phyloP scores from a whole-genome alignment of 2,329 filamentous ascomycete species.

The Alternaria triticina region DNA sequence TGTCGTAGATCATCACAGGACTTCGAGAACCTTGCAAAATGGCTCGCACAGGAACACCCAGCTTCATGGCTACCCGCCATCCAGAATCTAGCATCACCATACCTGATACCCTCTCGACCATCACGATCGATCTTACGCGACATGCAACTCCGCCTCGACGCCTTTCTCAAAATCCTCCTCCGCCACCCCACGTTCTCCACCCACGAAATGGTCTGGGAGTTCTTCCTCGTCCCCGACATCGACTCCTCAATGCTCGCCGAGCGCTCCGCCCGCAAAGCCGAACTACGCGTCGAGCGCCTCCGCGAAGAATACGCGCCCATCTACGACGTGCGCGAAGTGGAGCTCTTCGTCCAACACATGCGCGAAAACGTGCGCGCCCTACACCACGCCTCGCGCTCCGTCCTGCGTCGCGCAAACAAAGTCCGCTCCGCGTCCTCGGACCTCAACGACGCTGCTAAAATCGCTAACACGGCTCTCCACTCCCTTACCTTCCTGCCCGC shows the following conservation, averaged over 20 bases:
- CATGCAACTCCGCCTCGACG: constrained; percentile 84
- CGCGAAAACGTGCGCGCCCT: constrained; percentile 87
- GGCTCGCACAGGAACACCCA: constrained; percentile 86
- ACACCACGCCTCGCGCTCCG: constrained; percentile 80
- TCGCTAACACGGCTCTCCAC: constrained; percentile 59
- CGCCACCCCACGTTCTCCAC: constrained; percentile 91
- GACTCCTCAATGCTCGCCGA: constrained; percentile 89
- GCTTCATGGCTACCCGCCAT: constrained; percentile 92
- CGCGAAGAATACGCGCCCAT: constrained; percentile 88
- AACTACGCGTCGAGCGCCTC: constrained; percentile 81
- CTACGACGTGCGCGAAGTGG: constrained; percentile 80
- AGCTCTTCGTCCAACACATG: constrained; percentile 90
- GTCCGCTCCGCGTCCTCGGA: constrained; percentile 71
- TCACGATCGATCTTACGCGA: constrained; percentile 86
- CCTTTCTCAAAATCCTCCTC: constrained; percentile 85
- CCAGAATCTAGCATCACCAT: constrained; percentile 79
- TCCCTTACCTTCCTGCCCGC: constrained; percentile 71
- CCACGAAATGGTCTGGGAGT: constrained; percentile 98
- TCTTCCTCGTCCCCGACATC: constrained; percentile 94
- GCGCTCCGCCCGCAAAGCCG: constrained; percentile 84
- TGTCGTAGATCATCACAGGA: constrained; percentile 86
- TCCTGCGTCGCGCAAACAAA: constrained; percentile 79
- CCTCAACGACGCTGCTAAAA: constrained; percentile 68
- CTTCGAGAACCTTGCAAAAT: constrained; percentile 87
- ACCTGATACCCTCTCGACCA: constrained; percentile 90